Evolutionary conservation across 352 stramenopile genomes (phyloP).

Genomic region (Phytopythium aichiense): DNA sequence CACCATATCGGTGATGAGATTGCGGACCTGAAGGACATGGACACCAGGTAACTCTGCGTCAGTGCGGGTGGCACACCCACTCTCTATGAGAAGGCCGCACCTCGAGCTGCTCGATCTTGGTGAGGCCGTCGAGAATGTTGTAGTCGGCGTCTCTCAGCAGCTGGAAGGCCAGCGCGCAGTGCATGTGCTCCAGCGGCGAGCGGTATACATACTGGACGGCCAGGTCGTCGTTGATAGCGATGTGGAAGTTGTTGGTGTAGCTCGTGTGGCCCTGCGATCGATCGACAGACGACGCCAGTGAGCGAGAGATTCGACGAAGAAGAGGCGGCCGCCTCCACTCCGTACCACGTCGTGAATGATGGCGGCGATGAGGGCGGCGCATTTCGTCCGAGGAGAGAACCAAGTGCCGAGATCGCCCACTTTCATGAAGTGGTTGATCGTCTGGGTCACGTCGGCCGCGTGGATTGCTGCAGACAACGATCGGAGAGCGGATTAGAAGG

Average conservation of each 20-base stretch:
- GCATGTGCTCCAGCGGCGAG: constrained; percentile 85
- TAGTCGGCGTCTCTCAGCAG: constrained; percentile 64
- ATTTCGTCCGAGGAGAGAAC: constrained; percentile 60
- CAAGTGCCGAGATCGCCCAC: constrained; percentile 45
- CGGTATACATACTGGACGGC: constrained; percentile 80
- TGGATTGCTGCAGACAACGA: constrained; percentile 47
- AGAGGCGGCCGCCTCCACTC: not conserved
- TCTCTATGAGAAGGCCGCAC: constrained; percentile 15
- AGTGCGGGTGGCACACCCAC: not conserved
- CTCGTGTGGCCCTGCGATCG: constrained; percentile 68
- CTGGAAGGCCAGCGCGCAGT: constrained; percentile 77
- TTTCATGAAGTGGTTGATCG: constrained; percentile 65
- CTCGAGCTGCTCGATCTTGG: constrained; percentile 71
- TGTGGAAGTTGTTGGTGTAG: constrained; percentile 88
- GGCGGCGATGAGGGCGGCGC: constrained; percentile 66
- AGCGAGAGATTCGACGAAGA: not conserved
- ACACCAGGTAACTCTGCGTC: not conserved
- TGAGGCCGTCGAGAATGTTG: constrained; percentile 73
- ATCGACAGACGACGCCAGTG: constrained; percentile 3
- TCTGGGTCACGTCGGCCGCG: constrained; percentile 78
- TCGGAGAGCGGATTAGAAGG: not conserved
- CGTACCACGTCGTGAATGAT: constrained; percentile 80
- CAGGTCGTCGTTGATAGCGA: constrained; percentile 73
- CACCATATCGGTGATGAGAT: constrained; percentile 82
- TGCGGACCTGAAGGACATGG: constrained; percentile 36